Evolutionary conservation across 768 basidiomycete species (phyloP).

Genomic region (Clathrus columnatus): DNA sequence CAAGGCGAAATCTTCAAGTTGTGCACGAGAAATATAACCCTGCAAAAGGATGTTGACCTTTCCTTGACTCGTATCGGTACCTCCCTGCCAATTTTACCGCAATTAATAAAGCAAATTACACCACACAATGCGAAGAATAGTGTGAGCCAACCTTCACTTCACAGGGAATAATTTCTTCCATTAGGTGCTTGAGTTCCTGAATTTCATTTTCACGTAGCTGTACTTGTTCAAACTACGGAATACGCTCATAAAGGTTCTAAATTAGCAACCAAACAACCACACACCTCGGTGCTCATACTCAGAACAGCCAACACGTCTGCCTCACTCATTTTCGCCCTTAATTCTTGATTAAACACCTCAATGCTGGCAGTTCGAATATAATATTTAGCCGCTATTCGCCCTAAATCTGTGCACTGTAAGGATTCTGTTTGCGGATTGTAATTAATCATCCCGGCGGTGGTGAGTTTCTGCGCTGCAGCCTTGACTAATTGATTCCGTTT

Average conservation of each 20-base stretch:
- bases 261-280: background rate
- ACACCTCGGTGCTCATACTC: conserved; percentile 83
- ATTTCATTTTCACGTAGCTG: conserved; percentile 87
- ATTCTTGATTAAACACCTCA: conserved; percentile 73
- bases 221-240: conserved; percentile 79
- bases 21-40: conserved; percentile 70
- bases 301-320: conserved; percentile 86
- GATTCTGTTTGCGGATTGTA: conserved; percentile 50
- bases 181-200: conserved; percentile 67
- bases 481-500: conserved; percentile 63
- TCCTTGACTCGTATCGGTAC: conserved; percentile 52
- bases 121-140: background rate
- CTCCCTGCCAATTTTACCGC: conserved; percentile 38
- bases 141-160: conserved; percentile 62
- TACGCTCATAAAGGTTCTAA: conserved; percentile 1
- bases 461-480: conserved; percentile 56
- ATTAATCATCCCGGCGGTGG: conserved; percentile 70
- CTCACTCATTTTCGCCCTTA: conserved; percentile 80
- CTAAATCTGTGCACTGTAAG: conserved; percentile 78
- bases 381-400: conserved; percentile 94
- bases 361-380: conserved; percentile 84
- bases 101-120: background rate
- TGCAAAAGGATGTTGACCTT: conserved; percentile 97
- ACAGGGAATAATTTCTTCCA: conserved; percentile 61
- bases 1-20: conserved; percentile 91